phyloP scores from a whole-genome alignment of 2,329 filamentous ascomycete species.

The Paraphaeosphaeria minitans region DNA sequence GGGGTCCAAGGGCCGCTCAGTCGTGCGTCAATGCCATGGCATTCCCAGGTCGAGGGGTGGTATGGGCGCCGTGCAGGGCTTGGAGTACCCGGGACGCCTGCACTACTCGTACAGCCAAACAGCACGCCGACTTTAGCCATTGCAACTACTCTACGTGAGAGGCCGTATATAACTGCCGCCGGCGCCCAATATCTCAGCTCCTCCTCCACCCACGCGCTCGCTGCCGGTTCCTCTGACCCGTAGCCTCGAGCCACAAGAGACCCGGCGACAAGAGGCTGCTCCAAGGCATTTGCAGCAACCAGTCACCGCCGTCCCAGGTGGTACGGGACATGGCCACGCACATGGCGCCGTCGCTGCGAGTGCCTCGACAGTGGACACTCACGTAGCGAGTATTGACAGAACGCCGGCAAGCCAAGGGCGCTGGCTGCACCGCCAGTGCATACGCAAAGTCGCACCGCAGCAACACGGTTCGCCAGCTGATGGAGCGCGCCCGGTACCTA shows the following conservation, averaged over 20 bases:
- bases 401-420: conserved; percentile 23
- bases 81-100: conserved; percentile 32
- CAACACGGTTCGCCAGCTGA: conserved; percentile 17
- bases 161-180: conserved; percentile 36
- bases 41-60: conserved; percentile 39
- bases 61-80: conserved; percentile 33
- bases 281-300: conserved; percentile 14
- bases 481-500: conserved; percentile 17
- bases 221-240: conserved; percentile 35
- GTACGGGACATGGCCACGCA: conserved; percentile 37
- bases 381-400: conserved; percentile 28
- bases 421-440: conserved; percentile 26
- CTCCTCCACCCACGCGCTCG: conserved; percentile 23
- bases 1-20: conserved; percentile 24
- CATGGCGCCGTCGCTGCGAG: conserved; percentile 27
- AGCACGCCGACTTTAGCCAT: conserved; percentile 40
- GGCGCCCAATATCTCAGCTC: conserved; percentile 35
- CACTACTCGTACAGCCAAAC: conserved; percentile 34
- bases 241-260: conserved; percentile 18
- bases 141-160: conserved; percentile 40
- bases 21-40: conserved; percentile 39
- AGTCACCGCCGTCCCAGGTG: conserved; percentile 22
- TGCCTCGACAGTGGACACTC: conserved; percentile 22
- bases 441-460: conserved; percentile 36
- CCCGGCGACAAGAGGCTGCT: not conserved